Base-by-base conservation (phyloP, 2,329 filamentous ascomycete genomes). In the Talaromyces sp. region DNA sequence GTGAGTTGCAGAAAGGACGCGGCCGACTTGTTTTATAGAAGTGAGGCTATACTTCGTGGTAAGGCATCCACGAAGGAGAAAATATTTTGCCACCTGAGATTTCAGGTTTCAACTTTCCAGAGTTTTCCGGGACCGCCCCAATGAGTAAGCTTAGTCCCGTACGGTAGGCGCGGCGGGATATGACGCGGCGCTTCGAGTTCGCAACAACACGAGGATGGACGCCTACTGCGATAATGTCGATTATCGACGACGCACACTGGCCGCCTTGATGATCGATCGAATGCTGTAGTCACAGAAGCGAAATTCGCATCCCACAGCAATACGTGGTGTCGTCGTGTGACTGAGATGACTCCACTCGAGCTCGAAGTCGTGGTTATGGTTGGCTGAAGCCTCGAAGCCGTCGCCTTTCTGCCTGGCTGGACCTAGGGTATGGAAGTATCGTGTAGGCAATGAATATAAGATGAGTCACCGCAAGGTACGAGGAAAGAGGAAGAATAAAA, bases 51-150 rank as follows among this genome's bases (percentile, higher is more conserved):
- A 47, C 47, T 40, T 54, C 25, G 60, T 62, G 34, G 60, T 59
- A 65, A 63, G 64, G 64, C 64, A 65, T 65, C 64, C 64, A 45
- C 64, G 47, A 63, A 66, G 56, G 62, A 61, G 56, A 62, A 63
- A 64, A 56, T n/a, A 45, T 45, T 59, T 67, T 61, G 65, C 65
- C 65, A 67, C 65, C 65, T 67, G 53, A 67, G 49, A 60, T 43
- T 58, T 67, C 65, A 67, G 65, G 65, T 58, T 58, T 47, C 45
- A 47, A 47, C 8, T 47, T 47, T 59, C 43, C 38, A 59, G 59
- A 53, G 22, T 29, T 47, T 49, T 53, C 60, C 60, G 53, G 47
- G 2, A 43, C 36, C 19, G 40, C 43, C 58, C 58, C 36, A 45
- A 59, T n/a, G 34, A 36, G 63, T 47, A 60, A 61, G 25, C 45